Base-by-base conservation (phyloP, 257 asterid genomes). In the Solanum sparsipilum region DNA sequence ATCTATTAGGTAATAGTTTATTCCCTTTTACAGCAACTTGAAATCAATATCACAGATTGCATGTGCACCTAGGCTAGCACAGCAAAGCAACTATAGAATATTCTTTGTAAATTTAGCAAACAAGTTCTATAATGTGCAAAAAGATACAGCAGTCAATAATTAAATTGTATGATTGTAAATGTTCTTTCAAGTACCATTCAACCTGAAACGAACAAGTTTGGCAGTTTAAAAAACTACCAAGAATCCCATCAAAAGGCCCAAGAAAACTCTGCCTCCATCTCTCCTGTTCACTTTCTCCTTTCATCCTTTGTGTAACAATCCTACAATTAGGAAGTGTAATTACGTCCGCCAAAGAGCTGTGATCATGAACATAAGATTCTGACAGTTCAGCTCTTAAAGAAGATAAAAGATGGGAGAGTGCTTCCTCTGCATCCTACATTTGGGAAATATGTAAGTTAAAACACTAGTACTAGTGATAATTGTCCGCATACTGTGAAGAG, bases 361-460 rank as follows among this genome's bases (percentile, higher is more conserved):
- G 89, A 32, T 56, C 86, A 83, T 90, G 93, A 89, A 89, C 91
- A 90, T 86, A 96, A 81, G 92, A 91, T 88, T 93, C 94, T 13
- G 94, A 92, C 83, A 96, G 91, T 92, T 97, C 99, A 86, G 92
- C 98, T 92, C 98, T 92, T 91, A 97, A 88, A 60, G 94, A 92
- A 88, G 98, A 94, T 58, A 97, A 83, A 87, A 97, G 94, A 91
- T 92, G 96, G 88, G 93, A 92, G 89, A 97, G 91, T 86, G 99
- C 98, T 92, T 97, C 99, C 93, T 97, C 99, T 8, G 99, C 98
- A 89, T 97, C 99, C 99, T 97, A 93, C 89, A 91, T 34, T 85
- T 82, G 73, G 87, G 44, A 91, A 36, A 70, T 88, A 84, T 84
- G 38, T 81, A 70, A 88, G 89, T 83, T n/a, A 81, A 29, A 23